Evolutionary conservation across 2,329 filamentous ascomycete species (phyloP).

Genomic region (Harringtonia aguacate): DNA sequence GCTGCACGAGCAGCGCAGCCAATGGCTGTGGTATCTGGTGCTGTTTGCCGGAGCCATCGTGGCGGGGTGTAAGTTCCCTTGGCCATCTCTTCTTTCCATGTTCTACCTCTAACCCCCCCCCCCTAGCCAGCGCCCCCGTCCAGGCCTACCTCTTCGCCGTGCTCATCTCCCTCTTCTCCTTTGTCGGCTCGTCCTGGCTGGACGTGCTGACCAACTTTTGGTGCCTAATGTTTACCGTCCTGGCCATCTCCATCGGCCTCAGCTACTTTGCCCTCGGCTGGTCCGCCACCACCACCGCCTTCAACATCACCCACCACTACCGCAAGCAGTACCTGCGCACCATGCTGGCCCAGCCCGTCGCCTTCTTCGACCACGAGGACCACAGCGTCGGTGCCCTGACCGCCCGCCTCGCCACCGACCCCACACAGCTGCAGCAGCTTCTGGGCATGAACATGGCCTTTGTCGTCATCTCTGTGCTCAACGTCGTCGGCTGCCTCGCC

Average conservation of each 20-base stretch:
- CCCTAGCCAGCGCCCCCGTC: conserved; percentile 34
- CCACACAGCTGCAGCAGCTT: conserved; percentile 50
- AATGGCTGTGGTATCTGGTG: conserved; percentile 38
- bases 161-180: too few species aligned
- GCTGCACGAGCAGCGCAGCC: conserved; percentile 41
- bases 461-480: conserved; percentile 52
- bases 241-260: conserved; percentile 41
- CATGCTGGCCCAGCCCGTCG: conserved; percentile 46
- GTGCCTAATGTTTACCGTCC: conserved; percentile 53
- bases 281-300: conserved; percentile 29
- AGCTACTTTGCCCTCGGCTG: conserved; percentile 40
- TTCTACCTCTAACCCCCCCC: conserved; percentile 37
- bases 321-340: conserved; percentile 50
- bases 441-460: conserved; percentile 54
- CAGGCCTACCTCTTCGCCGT: conserved; percentile 46
- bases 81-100: too few species aligned
- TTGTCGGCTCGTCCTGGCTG: conserved; percentile 33
- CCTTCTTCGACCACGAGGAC: conserved; percentile 50
- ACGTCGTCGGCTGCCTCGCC: conserved; percentile 50
- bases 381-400: conserved; percentile 51
- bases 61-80: too few species aligned
- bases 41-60: too few species aligned
- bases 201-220: conserved; percentile 36
- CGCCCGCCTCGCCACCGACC: conserved; percentile 42
- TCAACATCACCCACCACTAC: conserved; percentile 40